Evolutionary conservation across 768 basidiomycete species (phyloP).

Genomic region (Tylopilus cervinicoccineus): DNA sequence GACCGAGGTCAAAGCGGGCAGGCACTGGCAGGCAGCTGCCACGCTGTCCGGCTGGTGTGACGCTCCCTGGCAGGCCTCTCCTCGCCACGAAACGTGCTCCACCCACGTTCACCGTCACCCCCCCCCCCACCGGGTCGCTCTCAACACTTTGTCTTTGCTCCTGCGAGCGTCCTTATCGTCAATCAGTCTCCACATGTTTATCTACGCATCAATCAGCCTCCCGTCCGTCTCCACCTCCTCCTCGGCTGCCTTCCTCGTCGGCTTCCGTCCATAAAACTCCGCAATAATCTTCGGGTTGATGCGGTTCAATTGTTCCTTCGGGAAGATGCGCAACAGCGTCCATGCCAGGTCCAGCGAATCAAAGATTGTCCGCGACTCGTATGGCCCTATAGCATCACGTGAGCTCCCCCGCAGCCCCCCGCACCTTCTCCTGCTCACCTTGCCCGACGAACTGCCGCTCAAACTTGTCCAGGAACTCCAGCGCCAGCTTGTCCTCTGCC

Average conservation of each 20-base stretch:
- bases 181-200: conserved; percentile 8
- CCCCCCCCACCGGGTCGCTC: conserved; percentile 7
- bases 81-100: conserved; percentile 17
- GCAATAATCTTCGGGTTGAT: conserved; percentile 95
- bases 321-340: conserved; percentile 96
- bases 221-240: conserved; percentile 33
- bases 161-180: conserved; percentile 22
- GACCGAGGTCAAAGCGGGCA: conserved; percentile 21
- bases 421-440: conserved; percentile 45
- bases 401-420: background rate
- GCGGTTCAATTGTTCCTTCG: conserved; percentile 96
- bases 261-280: conserved; percentile 89
- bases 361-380: conserved; percentile 94
- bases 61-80: conserved; percentile 23
- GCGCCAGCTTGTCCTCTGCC: conserved; percentile 90
- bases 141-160: conserved; percentile 5
- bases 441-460: conserved; percentile 97
- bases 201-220: conserved; percentile 64
- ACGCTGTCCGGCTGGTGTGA: conserved; percentile 29
- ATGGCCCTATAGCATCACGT: conserved; percentile 56
- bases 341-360: conserved; percentile 97
- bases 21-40: conserved; percentile 29
- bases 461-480: conserved; percentile 98
- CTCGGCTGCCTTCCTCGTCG: conserved; percentile 55
- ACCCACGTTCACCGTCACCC: conserved; percentile 18